Percentiles rank a stretch among this genome's conserved stretches.
Evolutionary conservation across 306 rosid species (phyloP).

Genomic region (Medicago truncatula): MtrunA17r5.0-ANR NC_053046.1:7038501-7039000

Average conservation of each 20-base stretch:
- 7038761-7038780: slow-evolving; percentile 37
- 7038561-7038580: slow-evolving; percentile 37
- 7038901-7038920: too few species aligned
- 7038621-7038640: slow-evolving; percentile 45
- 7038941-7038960: too few species aligned
- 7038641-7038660: slow-evolving; percentile 44
- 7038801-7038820: slow-evolving; percentile 26
- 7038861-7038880: not conserved
- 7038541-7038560: slow-evolving; percentile 34
- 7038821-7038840: slow-evolving; percentile 29
- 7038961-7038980: not conserved
- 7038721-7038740: slow-evolving; percentile 41
- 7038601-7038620: slow-evolving; percentile 76
- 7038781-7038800: slow-evolving; percentile 43
- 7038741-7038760: slow-evolving; percentile 47
- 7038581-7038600: slow-evolving; percentile 55
- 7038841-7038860: slow-evolving; percentile 2
- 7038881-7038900: too few species aligned
- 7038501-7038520: slow-evolving; percentile 47
- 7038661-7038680: slow-evolving; percentile 53
- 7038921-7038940: too few species aligned
- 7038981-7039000: too few species aligned
- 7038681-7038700: slow-evolving; percentile 44
- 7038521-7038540: slow-evolving; percentile 11
- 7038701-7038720: slow-evolving; percentile 26